These are phyloP conservation scores for Podospora appendiculata DNA, from an alignment of 495 filamentous ascomycete species.

Conservation along the genomic window DNA sequence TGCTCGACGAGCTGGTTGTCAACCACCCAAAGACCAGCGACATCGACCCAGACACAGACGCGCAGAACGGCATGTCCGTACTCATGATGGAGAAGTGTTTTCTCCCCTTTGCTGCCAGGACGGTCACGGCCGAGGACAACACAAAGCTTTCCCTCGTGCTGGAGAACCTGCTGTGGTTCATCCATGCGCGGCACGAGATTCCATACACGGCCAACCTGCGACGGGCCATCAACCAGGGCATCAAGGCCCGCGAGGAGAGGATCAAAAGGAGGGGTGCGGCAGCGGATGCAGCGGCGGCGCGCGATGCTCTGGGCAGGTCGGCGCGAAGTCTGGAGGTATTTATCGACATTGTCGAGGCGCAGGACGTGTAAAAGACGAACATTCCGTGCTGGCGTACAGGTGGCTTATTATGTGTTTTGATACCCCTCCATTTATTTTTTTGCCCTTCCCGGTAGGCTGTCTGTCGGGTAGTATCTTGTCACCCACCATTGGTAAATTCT, in stretches of 20 bases:
- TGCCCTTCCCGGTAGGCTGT: too few relatives aligned
- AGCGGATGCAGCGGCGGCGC: slow-evolving; percentile 12
- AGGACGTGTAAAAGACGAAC: neutral
- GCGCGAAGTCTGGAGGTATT: slow-evolving; percentile 30
- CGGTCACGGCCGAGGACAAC: slow-evolving; percentile 58
- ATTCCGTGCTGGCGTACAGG: too few relatives aligned
- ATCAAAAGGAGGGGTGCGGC: slow-evolving; percentile 23
- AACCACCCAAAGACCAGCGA: slow-evolving; percentile 33
- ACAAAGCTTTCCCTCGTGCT: slow-evolving; percentile 71
- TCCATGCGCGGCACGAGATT: slow-evolving; percentile 37
- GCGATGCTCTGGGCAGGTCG: slow-evolving; percentile 27
- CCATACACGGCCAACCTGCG: slow-evolving; percentile 39
- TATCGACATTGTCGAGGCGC: slow-evolving; percentile 19
- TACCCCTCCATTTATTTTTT: too few relatives aligned
- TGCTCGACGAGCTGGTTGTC: slow-evolving; percentile 58
- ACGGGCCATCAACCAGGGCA: slow-evolving; percentile 53
- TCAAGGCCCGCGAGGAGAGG: slow-evolving; percentile 48
- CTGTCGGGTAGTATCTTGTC: too few relatives aligned
- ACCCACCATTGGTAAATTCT: too few relatives aligned
- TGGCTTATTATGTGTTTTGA: too few relatives aligned
- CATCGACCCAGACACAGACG: slow-evolving; percentile 25
- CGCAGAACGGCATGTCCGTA: slow-evolving; percentile 42
- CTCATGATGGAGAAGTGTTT: slow-evolving; percentile 58
- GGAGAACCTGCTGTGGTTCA: slow-evolving; percentile 59
- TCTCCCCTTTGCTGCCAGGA: slow-evolving; percentile 64